Evolutionary conservation across 2,329 filamentous ascomycete species (phyloP), one percentile per base, ranked within the genome.

Genomic region (Ceratocystis papillata): DNA sequence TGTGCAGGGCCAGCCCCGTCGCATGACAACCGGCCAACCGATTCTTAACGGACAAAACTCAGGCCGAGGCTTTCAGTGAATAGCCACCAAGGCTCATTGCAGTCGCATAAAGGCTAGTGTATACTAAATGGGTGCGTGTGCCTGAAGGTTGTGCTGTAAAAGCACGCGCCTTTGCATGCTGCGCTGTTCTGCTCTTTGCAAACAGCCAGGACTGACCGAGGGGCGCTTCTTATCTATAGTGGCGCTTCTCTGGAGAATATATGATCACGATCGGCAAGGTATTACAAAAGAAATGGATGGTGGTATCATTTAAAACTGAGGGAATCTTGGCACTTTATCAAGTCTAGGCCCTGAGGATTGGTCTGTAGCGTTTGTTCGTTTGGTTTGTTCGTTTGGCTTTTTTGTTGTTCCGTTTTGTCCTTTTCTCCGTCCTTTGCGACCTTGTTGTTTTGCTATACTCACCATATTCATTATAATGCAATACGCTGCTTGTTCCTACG

Each of bases 1-100:
- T 25, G 48, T 62, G 3, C 63, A 65, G 30, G 37, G 37, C 20
- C 64, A 65, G 28, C 37, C 66, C 5, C 63, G 66, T 22, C 66
- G 66, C 25, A 65, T 65, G 66, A 67, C 63, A 5, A 50, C 63
- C 3, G 60, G 63, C 60, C 66, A 67, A 37, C 30, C 66, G 2
- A 67, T 67, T 50, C 66, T 64, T 8, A 65, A 63, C 17, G 66
- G 66, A 15, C 66, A 67, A 57, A 55, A 44, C 5, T 33, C 64
- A 25, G 64, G 64, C 28, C 64, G 64, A 5, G 41, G 55, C 12
- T 65, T 65, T 22, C 61, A 63, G 61, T 63, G 46, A 46, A 30
- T 22, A 25, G 37, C 30, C 7, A n/a, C 17, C 15, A n/a, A 59
- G 28, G 28, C 15, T 1, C n/a, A 37, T 20, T 59, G 30, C 55